phyloP scores from a whole-genome alignment of 1,139 yeast species.

The Kodamaea sp. region DNA sequence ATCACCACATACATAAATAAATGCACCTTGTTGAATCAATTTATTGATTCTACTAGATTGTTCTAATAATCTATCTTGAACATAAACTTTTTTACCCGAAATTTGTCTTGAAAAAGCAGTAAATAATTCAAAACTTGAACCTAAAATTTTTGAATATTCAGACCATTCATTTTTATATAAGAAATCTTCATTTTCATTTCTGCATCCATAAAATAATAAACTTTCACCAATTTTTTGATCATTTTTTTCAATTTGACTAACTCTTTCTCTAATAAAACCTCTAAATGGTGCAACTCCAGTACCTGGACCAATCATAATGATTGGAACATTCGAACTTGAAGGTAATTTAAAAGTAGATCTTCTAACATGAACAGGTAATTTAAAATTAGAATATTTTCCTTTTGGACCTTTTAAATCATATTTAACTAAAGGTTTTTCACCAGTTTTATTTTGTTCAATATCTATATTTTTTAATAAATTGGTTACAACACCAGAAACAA shows the following conservation, averaged over 20 bases:
- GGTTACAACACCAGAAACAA: constrained; percentile 83
- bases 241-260: constrained; percentile 26
- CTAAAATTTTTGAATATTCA: constrained; percentile 59
- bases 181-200: constrained; percentile 71
- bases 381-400: constrained; percentile 48
- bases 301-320: constrained; percentile 95
- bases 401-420: constrained; percentile 86
- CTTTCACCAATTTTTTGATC: constrained; percentile 66
- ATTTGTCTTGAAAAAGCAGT: constrained; percentile 87
- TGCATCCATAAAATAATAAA: constrained; percentile 81
- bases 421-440: constrained; percentile 44
- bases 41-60: constrained; percentile 52
- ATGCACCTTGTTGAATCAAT: constrained; percentile 72
- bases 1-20: constrained; percentile 94
- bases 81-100: constrained; percentile 67
- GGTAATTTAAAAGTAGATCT: constrained; percentile 95
- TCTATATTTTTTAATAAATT: constrained; percentile 78
- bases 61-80: constrained; percentile 74
- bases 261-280: constrained; percentile 86
- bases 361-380: constrained; percentile 88
- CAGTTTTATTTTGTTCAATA: constrained; percentile 52
- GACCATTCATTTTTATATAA: constrained; percentile 87
- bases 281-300: constrained; percentile 98
- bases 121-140: constrained; percentile 62
- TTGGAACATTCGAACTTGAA: constrained; percentile 76